Evolutionary conservation across 2,329 filamentous ascomycete species (phyloP), one percentile per base, ranked within the genome.

Genomic region (Septoria petroselini): DNA sequence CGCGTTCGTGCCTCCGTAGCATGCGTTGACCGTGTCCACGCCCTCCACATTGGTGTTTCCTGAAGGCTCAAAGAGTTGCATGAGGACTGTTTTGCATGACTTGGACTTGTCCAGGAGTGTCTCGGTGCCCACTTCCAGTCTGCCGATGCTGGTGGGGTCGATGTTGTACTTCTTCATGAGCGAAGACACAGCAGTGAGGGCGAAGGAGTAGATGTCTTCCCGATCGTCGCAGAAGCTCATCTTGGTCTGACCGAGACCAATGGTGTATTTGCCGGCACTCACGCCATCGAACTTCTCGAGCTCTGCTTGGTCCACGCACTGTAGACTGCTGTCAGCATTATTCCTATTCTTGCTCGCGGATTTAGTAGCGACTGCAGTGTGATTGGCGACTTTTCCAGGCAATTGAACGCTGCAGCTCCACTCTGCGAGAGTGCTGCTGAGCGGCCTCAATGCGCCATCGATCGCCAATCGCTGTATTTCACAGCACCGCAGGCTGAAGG

Each of bases 211-310:
- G 61, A 77, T 76, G 65, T 78, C 75, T 76, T 77, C 75, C 53
- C 75, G 70, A 65, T 77, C 75, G 65, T 77, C 74, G 65, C 75
- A 77, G 68, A 77, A 77, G 69, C 73, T 75, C 75, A 77, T 77
- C 65, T 73, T 75, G 58, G 74, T 77, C 70, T 77, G 75, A 61
- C 75, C 75, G 53, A 77, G 73, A 53, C 75, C 75, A 68, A 77
- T 77, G 44, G 75, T 77, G 69, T 77, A 77, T 62, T 77, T 77
- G 62, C 75, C 75, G 53, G 66, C 61, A 51, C 68, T 69, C 53
- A 77, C 74, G 67, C 75, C 75, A 73, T 77, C 75, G 69, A 76
- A 77, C 67, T 76, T 76, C 65, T 77, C 75, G 53, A 77, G 73
- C 61, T 77, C 74, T 55, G 71, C 61, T 66, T 77, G 75, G 64